Conservation (phyloP, 495 filamentous ascomycete genomes). For the Penicillium angulare region DNA sequence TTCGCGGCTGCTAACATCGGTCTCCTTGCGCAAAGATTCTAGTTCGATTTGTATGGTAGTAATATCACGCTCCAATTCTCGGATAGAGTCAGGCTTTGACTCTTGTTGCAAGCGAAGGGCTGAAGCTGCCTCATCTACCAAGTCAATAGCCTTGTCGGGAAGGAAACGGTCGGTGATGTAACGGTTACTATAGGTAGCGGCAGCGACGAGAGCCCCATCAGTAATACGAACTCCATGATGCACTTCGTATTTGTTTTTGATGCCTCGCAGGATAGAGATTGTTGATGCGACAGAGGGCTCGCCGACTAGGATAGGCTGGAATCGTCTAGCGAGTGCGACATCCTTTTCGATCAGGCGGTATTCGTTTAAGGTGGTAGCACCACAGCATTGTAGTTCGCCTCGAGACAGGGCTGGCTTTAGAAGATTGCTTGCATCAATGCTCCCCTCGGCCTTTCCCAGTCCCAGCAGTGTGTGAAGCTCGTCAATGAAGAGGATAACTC, state of each 20-base stretch:
- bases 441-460: conserved; percentile 91
- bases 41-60: conserved; percentile 98
- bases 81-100: conserved; percentile 91
- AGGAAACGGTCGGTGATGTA: conserved; percentile 96
- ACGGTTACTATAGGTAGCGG: conserved; percentile 87
- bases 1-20: conserved; percentile 81
- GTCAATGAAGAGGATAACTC: conserved; percentile 92
- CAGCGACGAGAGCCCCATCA: conserved; percentile 86
- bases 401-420: conserved; percentile 91
- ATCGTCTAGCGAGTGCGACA: conserved; percentile 85
- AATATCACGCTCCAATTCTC: conserved; percentile 86
- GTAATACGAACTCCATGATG: conserved; percentile 92
- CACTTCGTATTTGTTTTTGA: conserved; percentile 96
- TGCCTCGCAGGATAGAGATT: conserved; percentile 91
- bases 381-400: conserved; percentile 92
- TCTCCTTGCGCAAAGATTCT: conserved; percentile 93
- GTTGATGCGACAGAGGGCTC: conserved; percentile 91
- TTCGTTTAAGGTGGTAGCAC: conserved; percentile 89
- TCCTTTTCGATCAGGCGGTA: conserved; percentile 95
- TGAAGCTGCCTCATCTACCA: conserved; percentile 94
- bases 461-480: conserved; percentile 91
- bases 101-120: conserved; percentile 90
- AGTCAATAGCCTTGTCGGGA: conserved; percentile 94
- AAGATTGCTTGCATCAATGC: conserved; percentile 93
- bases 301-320: conserved; percentile 87